Evolutionary conservation across 2,329 filamentous ascomycete genomes (phyloP).

Genomic region (Phyllachora maydis): DNA sequence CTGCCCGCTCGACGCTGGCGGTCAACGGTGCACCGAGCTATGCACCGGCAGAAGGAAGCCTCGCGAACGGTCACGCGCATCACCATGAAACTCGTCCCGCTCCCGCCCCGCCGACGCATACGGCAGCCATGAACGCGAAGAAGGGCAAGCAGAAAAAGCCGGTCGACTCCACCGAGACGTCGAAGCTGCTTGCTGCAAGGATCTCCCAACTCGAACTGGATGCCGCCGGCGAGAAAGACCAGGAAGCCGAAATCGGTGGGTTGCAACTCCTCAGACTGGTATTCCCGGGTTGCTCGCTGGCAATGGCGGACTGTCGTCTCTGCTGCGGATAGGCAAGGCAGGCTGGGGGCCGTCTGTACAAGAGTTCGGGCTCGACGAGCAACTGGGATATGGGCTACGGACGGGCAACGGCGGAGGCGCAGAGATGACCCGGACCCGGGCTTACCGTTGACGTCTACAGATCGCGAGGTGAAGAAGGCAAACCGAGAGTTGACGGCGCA

Average conservation of each 20-base stretch:
- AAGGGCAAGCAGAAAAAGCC: conserved; percentile 74
- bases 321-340: no score
- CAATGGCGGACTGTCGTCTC: no score
- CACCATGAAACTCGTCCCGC: conserved; percentile 19
- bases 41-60: conserved; percentile 9
- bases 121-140: conserved; percentile 38
- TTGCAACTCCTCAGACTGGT: conserved; percentile 2
- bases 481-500: conserved; percentile 78
- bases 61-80: conserved; percentile 13
- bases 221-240: conserved; percentile 81
- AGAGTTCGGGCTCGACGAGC: no score
- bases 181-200: conserved; percentile 76
- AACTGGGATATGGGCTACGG: background rate
- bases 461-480: conserved; percentile 84
- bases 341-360: no score
- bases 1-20: no score
- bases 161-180: conserved; percentile 70
- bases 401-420: conserved; percentile 2
- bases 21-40: conserved; percentile 10
- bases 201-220: conserved; percentile 92
- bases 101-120: conserved; percentile 20
- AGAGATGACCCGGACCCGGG: conserved; percentile 3
- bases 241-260: conserved; percentile 83
- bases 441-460: conserved; percentile 26
- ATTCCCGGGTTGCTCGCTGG: background rate